Conservation (phyloP, 805 yeast genomes). For the Candida michaelii region DNA sequence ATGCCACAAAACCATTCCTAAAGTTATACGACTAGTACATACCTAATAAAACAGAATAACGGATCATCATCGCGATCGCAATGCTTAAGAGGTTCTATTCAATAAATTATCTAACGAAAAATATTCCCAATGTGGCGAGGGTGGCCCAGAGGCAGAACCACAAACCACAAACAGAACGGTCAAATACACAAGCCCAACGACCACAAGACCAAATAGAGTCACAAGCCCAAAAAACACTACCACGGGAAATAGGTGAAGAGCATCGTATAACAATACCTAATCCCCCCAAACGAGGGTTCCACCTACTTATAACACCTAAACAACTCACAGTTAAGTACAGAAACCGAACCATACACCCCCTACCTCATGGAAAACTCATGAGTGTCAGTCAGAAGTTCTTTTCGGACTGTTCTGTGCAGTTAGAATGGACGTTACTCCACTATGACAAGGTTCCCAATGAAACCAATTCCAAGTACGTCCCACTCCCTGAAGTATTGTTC, state of each 20-base stretch:
- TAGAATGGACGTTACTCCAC: constrained; percentile 61
- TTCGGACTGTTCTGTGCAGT: constrained; percentile 42
- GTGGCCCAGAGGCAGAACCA: neutral
- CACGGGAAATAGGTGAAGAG: too few species aligned
- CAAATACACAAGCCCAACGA: too few species aligned
- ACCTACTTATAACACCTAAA: constrained; percentile 22
- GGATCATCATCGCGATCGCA: constrained; percentile 11
- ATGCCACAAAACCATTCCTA: too few species aligned
- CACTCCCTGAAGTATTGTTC: constrained; percentile 69
- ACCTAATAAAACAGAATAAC: constrained; percentile 22
- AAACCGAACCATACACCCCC: constrained; percentile 15
- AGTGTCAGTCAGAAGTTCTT: constrained; percentile 36
- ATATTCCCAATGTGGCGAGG: neutral
- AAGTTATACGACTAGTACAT: too few species aligned
- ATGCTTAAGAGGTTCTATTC: neutral
- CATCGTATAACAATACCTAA: neutral
- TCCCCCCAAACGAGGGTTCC: constrained; percentile 6
- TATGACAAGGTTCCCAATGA: constrained; percentile 55
- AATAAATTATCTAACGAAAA: constrained; percentile 1
- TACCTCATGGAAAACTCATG: constrained; percentile 12
- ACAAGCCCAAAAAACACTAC: neutral
- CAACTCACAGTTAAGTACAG: constrained; percentile 23
- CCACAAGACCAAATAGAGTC: too few species aligned
- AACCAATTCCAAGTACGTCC: constrained; percentile 15
- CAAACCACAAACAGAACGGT: too few species aligned